Percentiles rank a stretch among this genome's conserved stretches.
These are phyloP conservation scores for Aureobasidium lini DNA, from an alignment of 2,329 filamentous ascomycete genomes.

Conservation along the genomic window DNA sequence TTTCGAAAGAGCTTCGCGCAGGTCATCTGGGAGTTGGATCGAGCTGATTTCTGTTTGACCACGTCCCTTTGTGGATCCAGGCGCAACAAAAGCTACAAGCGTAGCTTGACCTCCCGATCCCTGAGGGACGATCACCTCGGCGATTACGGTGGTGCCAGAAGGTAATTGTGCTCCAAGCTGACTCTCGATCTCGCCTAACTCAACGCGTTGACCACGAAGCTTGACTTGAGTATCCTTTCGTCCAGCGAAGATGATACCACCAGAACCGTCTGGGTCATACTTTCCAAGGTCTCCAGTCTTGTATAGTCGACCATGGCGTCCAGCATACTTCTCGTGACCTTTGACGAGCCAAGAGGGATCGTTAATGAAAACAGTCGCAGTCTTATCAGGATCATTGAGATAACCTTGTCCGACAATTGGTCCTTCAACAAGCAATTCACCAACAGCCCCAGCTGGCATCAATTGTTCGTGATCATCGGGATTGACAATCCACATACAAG, in stretches of 20 bases:
- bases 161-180: constrained; percentile 30
- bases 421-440: constrained; percentile 42
- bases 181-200: constrained; percentile 47
- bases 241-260: constrained; percentile 51
- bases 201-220: constrained; percentile 57
- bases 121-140: constrained; percentile 39
- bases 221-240: constrained; percentile 64
- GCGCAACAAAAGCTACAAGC: constrained; percentile 17
- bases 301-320: constrained; percentile 44
- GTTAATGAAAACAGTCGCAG: constrained; percentile 26
- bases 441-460: constrained; percentile 37
- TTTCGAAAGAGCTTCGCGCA: constrained; percentile 20
- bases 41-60: constrained; percentile 2
- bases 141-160: constrained; percentile 35
- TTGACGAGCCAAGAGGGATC: constrained; percentile 20
- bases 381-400: constrained; percentile 27
- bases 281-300: constrained; percentile 54
- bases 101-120: constrained; percentile 14
- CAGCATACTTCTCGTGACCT: constrained; percentile 18
- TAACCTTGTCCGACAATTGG: constrained; percentile 40
- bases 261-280: constrained; percentile 44
- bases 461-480: constrained; percentile 23
- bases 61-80: neutral
- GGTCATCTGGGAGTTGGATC: constrained; percentile 14
- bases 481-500: constrained; percentile 26